phyloP scores from a whole-genome alignment of 2,329 filamentous ascomycete species.

The Stemphylium vesicarium region DNA sequence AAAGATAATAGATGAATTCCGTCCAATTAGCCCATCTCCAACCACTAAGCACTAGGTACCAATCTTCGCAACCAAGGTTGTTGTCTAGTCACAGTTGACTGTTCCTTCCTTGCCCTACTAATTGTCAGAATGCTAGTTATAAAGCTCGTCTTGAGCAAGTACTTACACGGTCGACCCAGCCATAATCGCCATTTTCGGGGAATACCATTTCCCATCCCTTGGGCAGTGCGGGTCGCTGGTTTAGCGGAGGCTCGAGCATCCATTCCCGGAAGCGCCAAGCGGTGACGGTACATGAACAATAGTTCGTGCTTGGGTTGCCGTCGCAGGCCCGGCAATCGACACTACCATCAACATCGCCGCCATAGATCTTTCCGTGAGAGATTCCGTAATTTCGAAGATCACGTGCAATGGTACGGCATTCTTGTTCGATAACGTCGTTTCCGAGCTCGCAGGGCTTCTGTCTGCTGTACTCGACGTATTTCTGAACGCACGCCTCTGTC shows the following conservation, averaged over 20 bases:
- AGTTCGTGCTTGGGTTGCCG: too few relatives aligned
- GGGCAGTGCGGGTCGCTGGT: neutral
- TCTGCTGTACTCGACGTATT: neutral
- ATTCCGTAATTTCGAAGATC: neutral
- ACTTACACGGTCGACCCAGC: neutral
- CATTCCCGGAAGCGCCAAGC: neutral
- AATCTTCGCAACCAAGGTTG: neutral
- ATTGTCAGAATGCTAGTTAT: neutral
- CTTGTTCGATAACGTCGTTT: neutral
- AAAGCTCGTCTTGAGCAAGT: neutral
- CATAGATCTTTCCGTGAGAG: neutral
- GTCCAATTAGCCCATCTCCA: neutral
- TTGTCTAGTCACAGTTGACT: neutral
- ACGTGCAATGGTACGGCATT: neutral
- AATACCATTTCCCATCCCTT: neutral
- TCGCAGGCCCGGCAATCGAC: neutral
- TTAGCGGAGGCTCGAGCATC: neutral
- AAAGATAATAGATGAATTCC: neutral
- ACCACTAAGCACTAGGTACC: neutral
- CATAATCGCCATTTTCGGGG: neutral
- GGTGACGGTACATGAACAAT: neutral
- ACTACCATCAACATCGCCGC: neutral
- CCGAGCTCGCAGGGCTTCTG: neutral
- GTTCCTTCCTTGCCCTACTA: neutral
- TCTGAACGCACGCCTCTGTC: neutral